phyloP scores from a whole-genome alignment of 1,284 basidiomycete genomes.

The Termitomyces sp. region DNA sequence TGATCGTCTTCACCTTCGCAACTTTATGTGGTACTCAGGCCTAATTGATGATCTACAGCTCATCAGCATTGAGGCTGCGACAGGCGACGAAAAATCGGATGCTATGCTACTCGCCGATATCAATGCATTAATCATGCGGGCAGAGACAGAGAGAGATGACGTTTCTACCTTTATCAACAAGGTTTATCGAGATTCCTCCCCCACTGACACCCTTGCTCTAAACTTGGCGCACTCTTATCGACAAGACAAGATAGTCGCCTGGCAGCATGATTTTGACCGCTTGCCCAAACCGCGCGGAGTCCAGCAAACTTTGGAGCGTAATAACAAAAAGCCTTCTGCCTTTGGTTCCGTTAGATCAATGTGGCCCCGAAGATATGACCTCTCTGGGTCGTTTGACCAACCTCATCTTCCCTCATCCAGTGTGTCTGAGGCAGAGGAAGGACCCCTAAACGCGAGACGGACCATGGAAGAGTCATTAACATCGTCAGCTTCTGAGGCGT shows the following conservation, averaged over 20 bases:
- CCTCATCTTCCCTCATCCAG: conserved; percentile 56
- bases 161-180: conserved; percentile 73
- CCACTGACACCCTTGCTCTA: conserved; percentile 83
- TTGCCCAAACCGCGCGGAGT: conserved; percentile 58
- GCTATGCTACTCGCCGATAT: conserved; percentile 55
- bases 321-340: conserved; percentile 49
- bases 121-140: conserved; percentile 64
- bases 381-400: conserved; percentile 47
- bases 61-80: conserved; percentile 72
- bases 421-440: conserved; percentile 78
- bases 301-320: conserved; percentile 40
- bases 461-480: conserved; percentile 50
- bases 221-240: conserved; percentile 84
- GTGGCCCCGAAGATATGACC: conserved; percentile 58
- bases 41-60: conserved; percentile 70
- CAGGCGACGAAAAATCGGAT: conserved; percentile 67
- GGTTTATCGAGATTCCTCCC: conserved; percentile 75
- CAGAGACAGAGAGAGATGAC: conserved; percentile 72
- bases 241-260: conserved; percentile 94
- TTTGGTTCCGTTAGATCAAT: conserved; percentile 67
- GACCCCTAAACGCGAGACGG: conserved; percentile 37
- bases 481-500: conserved; percentile 59
- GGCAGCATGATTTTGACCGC: conserved; percentile 85
- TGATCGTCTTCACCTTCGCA: conserved; percentile 70
- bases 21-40: conserved; percentile 64